These are phyloP conservation scores for Claviceps quebecensis DNA, from an alignment of 2,329 filamentous ascomycete genomes.

Conservation along the genomic window DNA sequence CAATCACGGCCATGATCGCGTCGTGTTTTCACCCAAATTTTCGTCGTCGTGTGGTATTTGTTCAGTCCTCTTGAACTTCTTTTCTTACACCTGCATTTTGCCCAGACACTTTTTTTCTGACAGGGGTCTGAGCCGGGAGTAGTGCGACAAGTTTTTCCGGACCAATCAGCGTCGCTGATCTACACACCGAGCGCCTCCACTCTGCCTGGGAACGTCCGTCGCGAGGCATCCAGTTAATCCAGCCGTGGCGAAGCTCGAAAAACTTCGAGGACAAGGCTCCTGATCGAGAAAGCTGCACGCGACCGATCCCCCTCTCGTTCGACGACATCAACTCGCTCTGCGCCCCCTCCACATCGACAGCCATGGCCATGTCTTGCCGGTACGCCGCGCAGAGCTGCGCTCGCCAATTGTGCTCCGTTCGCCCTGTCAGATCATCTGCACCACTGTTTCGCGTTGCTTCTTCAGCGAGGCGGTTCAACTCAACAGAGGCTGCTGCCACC, in stretches of 20 bases:
- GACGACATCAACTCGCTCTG: conserved; percentile 2
- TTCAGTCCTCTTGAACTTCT: neutral
- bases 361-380: conserved; percentile 50
- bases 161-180: conserved; percentile 17
- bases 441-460: conserved; percentile 30
- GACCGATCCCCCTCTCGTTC: conserved; percentile 3
- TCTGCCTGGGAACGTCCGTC: neutral
- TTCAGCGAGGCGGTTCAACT: conserved; percentile 67
- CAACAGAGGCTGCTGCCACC: conserved; percentile 53
- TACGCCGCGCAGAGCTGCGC: conserved; percentile 51
- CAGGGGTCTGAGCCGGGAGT: conserved; percentile 15
- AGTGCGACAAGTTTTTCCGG: conserved; percentile 22
- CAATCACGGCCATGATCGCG: conserved; percentile 39
- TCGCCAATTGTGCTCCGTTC: conserved; percentile 41
- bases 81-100: neutral
- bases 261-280: conserved; percentile 21
- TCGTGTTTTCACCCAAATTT: conserved; percentile 14
- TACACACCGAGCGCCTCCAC: neutral
- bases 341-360: conserved; percentile 18
- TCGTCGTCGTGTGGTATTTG: conserved; percentile 14
- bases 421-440: conserved; percentile 33
- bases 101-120: conserved; percentile 18
- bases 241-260: conserved; percentile 23
- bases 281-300: conserved; percentile 11
- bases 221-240: neutral